These are phyloP conservation scores for Solidago caesia DNA, from an alignment of 129 eudicot species.

Conservation along the genomic window DNA sequence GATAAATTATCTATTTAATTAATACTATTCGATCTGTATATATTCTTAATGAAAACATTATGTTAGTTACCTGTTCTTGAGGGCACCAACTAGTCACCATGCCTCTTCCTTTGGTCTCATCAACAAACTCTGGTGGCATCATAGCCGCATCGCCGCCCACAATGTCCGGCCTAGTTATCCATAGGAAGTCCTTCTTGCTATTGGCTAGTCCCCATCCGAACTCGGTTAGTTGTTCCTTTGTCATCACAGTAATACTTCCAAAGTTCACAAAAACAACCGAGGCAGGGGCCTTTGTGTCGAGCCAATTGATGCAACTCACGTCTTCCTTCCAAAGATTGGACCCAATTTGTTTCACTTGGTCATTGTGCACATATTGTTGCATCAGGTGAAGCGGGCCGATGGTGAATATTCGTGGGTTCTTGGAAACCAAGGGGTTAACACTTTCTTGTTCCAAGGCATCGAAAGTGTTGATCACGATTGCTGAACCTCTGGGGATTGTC, in stretches of 20 bases:
- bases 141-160: constrained; percentile 37
- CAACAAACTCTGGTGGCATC: constrained; percentile 34
- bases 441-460: constrained; percentile 36
- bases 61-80: constrained; percentile 19
- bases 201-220: constrained; percentile 61
- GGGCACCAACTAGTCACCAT: constrained; percentile 44
- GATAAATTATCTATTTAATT: no score
- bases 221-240: constrained; percentile 41
- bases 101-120: constrained; percentile 35
- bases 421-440: constrained; percentile 17
- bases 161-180: constrained; percentile 47
- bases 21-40: no score
- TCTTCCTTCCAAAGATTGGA: constrained; percentile 41
- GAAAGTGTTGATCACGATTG: constrained; percentile 42
- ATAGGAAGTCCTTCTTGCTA: constrained; percentile 42
- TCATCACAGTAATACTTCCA: constrained; percentile 37
- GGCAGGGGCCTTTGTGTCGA: constrained; percentile 23
- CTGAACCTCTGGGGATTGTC: constrained; percentile 10
- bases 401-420: constrained; percentile 19
- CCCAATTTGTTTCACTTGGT: constrained; percentile 12
- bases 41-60: no score
- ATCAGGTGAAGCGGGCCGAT: constrained; percentile 38
- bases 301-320: constrained; percentile 35
- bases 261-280: constrained; percentile 37
- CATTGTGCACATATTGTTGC: constrained; percentile 19